These are phyloP conservation scores for Phaeosphaeriaceae sp. DNA, from an alignment of 2,329 filamentous ascomycete species.

Conservation along the genomic window DNA sequence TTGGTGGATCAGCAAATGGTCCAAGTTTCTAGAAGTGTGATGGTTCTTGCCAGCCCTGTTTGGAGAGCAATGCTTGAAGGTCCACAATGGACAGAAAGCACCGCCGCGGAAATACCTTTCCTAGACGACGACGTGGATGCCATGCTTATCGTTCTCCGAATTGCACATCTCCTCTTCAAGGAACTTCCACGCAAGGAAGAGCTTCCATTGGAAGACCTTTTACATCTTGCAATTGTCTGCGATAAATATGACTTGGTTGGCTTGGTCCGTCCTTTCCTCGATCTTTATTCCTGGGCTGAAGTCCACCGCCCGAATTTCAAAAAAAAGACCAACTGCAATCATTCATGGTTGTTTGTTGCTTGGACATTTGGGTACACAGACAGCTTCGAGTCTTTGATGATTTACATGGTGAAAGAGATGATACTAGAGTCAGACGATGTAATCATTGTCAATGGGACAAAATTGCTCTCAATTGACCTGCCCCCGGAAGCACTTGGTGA, in stretches of 20 bases:
- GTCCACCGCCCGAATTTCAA: constrained; percentile 8
- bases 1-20: constrained; percentile 13
- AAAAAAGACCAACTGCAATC: constrained; percentile 4
- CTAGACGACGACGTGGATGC: constrained; percentile 6
- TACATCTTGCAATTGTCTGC: constrained; percentile 33
- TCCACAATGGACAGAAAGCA: constrained; percentile 14
- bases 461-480: constrained; percentile 8
- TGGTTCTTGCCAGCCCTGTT: constrained; percentile 25
- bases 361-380: constrained; percentile 25
- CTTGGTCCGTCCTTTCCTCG: constrained; percentile 26
- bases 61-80: constrained; percentile 26
- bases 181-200: constrained; percentile 21
- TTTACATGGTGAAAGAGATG: constrained; percentile 9
- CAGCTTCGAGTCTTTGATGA: constrained; percentile 13
- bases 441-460: constrained; percentile 1
- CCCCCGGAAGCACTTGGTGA: constrained; percentile 14
- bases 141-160: constrained; percentile 33
- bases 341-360: constrained; percentile 18
- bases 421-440: constrained; percentile 4
- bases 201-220: constrained; percentile 24
- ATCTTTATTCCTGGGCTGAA: constrained; percentile 18
- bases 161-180: constrained; percentile 33
- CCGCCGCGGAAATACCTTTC: constrained; percentile 28
- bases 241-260: constrained; percentile 38
- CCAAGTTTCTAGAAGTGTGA: constrained; percentile 13